A percentile compares a stretch with the other conserved stretches of the same genome.
phyloP scores from a whole-genome alignment of 2,329 filamentous ascomycete genomes.

The Westerdykella sp. region DNA sequence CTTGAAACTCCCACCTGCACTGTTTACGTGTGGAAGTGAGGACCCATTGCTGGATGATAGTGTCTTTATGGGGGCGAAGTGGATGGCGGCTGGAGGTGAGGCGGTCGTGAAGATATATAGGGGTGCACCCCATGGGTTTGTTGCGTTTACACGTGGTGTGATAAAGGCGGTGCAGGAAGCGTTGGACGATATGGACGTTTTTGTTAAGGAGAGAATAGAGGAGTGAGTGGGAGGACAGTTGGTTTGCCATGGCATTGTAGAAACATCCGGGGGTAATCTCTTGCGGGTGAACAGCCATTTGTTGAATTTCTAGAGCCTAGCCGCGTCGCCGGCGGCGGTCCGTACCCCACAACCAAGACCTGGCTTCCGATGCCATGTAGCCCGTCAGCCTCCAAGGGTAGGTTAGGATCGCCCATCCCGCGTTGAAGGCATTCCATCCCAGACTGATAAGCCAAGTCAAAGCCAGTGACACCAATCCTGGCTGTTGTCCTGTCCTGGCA shows the following conservation, averaged over 20 bases:
- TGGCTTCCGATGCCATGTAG: not conserved
- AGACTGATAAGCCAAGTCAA: slow-evolving; percentile 24
- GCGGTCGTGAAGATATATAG: slow-evolving; percentile 49
- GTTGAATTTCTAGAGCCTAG: too few species aligned
- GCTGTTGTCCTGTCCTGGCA: slow-evolving; percentile 31
- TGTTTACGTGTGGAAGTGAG: slow-evolving; percentile 52
- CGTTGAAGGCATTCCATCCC: slow-evolving; percentile 18
- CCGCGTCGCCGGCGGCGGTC: too few species aligned
- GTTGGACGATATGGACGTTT: slow-evolving; percentile 36
- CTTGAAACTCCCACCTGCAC: slow-evolving; percentile 44
- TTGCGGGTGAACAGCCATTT: too few species aligned
- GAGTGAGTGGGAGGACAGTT: not conserved
- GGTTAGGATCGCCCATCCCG: slow-evolving; percentile 21
- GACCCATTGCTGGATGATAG: slow-evolving; percentile 51
- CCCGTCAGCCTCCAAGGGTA: slow-evolving; percentile 25
- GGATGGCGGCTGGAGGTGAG: slow-evolving; percentile 48
- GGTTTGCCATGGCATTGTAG: too few species aligned
- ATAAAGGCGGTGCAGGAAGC: slow-evolving; percentile 34
- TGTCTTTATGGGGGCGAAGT: slow-evolving; percentile 50
- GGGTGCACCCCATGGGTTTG: slow-evolving; percentile 52
- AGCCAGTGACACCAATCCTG: slow-evolving; percentile 25
- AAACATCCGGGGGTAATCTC: too few species aligned
- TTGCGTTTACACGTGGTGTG: slow-evolving; percentile 35
- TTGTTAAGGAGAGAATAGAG: slow-evolving; percentile 31
- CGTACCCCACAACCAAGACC: too few species aligned